Evolutionary conservation across 1,284 basidiomycete species (phyloP), one percentile per base, ranked within the genome.

Genomic region (Austropuccinia psidii): DNA sequence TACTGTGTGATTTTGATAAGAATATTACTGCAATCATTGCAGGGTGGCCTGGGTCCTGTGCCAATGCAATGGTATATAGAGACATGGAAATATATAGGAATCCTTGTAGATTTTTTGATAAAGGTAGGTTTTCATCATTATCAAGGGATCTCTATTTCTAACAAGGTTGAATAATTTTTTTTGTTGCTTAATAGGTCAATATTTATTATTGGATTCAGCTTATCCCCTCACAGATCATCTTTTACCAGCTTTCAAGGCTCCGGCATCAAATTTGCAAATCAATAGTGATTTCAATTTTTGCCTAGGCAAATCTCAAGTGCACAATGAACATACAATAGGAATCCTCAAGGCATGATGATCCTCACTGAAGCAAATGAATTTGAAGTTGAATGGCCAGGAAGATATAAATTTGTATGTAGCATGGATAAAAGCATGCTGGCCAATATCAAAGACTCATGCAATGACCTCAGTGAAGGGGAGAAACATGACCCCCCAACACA

Each of bases 241-340:
- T 2, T 33, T 64, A 2, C 61, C 61, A 1, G 27, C 41, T 6
- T 64, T 43, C 41, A 64, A 64, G 45, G 41, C 24, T 7, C 61
- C 39, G 7, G 61, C 61, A 1, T 21, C 41, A 24, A 47, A 47
- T n/a, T 4, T 47, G 11, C 11, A 8, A 1, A 6, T 5, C n/a
- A 64, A 64, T 43, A 7, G 8, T 6, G 61, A 64, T 13, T 64
- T 64, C 43, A 64, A 64, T 27, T 64, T 45, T 49, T 64, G 61
- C 21, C 41, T 64, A 31, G 61, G 41, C 19, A 64, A 64, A 21
- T 45, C 45, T 13, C 41, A 43, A 29, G 61, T 64, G 2, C 39
- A 11, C 13, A 64, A 64, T 31, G 24, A 64, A 49, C 41, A 64
- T 24, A 29, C 41, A 2, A 64, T 64, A 27, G 41, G 31, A 9